A percentile compares a stretch with the other conserved stretches of the same genome.
These are phyloP conservation scores for Colletotrichum sp. DNA, from an alignment of 2,329 filamentous ascomycete species.

Conservation along the genomic window DNA sequence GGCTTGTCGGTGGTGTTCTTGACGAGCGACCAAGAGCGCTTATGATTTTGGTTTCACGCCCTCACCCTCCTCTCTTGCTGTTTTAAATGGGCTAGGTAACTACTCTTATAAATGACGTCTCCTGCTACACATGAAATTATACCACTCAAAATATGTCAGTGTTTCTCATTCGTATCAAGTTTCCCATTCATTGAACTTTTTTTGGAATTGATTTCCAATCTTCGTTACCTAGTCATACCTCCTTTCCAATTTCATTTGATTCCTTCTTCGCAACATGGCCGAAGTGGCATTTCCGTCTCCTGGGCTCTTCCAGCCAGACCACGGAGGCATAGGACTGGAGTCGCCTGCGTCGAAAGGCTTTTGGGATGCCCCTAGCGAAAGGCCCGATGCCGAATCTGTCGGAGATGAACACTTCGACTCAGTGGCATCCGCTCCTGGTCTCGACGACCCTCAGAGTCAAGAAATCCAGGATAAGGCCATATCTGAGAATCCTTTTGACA, in stretches of 20 bases:
- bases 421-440: background rate
- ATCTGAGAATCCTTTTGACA: conserved; percentile 36
- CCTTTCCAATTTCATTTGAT: rapidly evolving
- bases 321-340: background rate
- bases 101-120: background rate
- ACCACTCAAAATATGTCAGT: background rate
- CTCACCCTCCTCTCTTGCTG: background rate
- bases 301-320: background rate
- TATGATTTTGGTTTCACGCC: background rate
- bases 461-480: background rate
- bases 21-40: background rate
- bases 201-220: background rate
- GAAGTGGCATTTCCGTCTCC: background rate
- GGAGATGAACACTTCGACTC: background rate
- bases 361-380: background rate
- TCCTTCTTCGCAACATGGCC: background rate
- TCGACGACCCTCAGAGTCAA: background rate
- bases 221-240: rapidly evolving
- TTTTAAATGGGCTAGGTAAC: background rate
- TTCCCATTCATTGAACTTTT: background rate
- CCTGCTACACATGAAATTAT: background rate
- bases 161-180: background rate
- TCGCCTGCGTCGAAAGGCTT: background rate
- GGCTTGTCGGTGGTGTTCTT: background rate
- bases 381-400: background rate